These are phyloP conservation scores for Amphicarpaea edgeworthii DNA, from an alignment of 306 rosid genomes.

Conservation along the genomic window DNA sequence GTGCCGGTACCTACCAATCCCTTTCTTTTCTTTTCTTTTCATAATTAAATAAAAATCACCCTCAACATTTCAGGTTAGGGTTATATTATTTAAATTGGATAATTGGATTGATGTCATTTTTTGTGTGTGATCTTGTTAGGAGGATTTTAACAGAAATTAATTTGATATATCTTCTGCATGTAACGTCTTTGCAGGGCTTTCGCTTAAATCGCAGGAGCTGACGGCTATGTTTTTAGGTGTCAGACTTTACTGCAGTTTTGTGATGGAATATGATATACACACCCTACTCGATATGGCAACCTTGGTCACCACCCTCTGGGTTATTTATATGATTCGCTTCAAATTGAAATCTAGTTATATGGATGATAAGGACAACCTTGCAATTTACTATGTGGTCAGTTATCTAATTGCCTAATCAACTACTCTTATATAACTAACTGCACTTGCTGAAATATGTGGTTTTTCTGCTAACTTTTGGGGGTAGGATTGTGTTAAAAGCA, in stretches of 20 bases:
- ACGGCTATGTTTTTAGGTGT: conserved; percentile 77
- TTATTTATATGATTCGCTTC: conserved; percentile 74
- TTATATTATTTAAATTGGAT: not conserved
- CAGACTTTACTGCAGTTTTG: conserved; percentile 81
- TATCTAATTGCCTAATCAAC: too few relatives aligned
- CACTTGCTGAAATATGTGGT: not conserved
- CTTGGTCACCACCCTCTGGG: conserved; percentile 75
- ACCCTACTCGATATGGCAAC: conserved; percentile 80
- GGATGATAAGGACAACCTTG: conserved; percentile 72
- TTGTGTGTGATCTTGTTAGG: not conserved
- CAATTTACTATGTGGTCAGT: conserved; percentile 63
- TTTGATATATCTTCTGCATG: not conserved
- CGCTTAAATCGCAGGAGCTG: conserved; percentile 81
- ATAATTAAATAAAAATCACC: not conserved
- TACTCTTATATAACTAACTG: not conserved
- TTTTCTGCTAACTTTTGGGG: conserved; percentile 19
- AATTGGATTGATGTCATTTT: not conserved
- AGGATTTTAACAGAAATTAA: not conserved
- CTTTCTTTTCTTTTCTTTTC: not conserved
- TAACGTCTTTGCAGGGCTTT: conserved; percentile 63
- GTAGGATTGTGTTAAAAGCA: not conserved
- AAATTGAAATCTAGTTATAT: conserved; percentile 70
- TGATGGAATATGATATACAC: conserved; percentile 84
- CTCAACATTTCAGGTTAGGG: conserved; percentile 22
- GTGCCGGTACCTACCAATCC: conserved; percentile 55